Conservation (phyloP, 78 protist species). For the Anaeramoeba flamelloides region DNA sequence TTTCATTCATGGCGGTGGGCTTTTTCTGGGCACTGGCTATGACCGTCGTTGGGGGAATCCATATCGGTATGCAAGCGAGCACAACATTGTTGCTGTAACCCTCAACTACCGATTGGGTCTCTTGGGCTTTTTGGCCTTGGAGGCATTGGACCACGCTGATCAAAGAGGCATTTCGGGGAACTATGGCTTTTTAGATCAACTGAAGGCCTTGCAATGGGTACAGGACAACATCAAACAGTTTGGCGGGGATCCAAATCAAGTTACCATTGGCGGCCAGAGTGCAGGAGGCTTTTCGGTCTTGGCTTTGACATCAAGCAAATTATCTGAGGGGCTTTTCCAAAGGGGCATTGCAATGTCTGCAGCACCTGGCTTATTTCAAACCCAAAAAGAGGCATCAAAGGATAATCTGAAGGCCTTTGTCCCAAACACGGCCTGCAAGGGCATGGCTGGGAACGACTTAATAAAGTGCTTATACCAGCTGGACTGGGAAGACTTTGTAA, state of each 20-base stretch:
- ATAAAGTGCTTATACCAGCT: too few relatives aligned
- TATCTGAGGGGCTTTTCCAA: too few relatives aligned
- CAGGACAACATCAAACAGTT: slow-evolving; percentile 46
- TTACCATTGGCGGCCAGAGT: slow-evolving; percentile 53
- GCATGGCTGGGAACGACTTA: too few relatives aligned
- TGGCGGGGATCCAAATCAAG: slow-evolving; percentile 57
- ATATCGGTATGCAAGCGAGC: background rate
- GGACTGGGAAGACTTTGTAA: too few relatives aligned
- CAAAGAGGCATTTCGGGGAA: too few relatives aligned
- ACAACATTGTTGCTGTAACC: slow-evolving; percentile 23
- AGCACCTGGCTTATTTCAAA: too few relatives aligned
- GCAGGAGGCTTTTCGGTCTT: too few relatives aligned
- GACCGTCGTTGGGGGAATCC: slow-evolving; percentile 2
- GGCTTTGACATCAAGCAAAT: too few relatives aligned
- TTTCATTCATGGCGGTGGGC: slow-evolving; percentile 30
- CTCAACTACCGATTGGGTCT: slow-evolving; percentile 39
- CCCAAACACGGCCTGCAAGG: too few relatives aligned
- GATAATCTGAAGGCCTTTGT: too few relatives aligned
- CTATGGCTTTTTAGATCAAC: slow-evolving; percentile 53
- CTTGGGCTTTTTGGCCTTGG: slow-evolving; percentile 31
- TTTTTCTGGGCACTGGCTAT: slow-evolving; percentile 8
- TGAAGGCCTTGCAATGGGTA: slow-evolving; percentile 50
- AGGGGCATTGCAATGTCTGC: too few relatives aligned
- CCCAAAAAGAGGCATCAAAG: too few relatives aligned
- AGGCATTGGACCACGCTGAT: background rate